phyloP scores from a whole-genome alignment of 306 rosid species.

The Trichosanthes truncata region DNA sequence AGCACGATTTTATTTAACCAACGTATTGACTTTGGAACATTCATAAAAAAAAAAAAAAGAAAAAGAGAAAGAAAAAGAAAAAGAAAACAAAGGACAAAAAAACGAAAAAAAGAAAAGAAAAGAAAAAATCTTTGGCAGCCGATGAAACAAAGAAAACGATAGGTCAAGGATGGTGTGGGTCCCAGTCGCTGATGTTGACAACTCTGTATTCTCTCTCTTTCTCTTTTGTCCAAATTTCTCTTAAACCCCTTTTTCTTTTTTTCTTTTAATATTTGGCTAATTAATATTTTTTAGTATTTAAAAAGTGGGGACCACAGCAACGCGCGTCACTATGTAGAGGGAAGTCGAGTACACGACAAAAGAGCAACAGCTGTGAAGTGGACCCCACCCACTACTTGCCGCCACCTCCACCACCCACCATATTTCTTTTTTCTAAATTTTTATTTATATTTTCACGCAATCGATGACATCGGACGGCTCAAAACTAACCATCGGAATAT shows the following conservation, averaged over 20 bases:
- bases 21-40: background rate
- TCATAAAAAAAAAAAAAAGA: background rate
- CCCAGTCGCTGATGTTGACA: slow-evolving; percentile 1
- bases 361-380: slow-evolving; percentile 5
- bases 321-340: background rate
- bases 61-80: too few relatives aligned
- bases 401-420: slow-evolving; percentile 6
- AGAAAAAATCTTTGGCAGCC: background rate
- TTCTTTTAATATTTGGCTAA: background rate
- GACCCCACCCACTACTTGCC: slow-evolving; percentile 9
- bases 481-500: background rate
- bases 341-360: background rate
- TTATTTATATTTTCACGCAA: background rate
- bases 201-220: background rate
- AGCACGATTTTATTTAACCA: background rate
- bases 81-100: background rate
- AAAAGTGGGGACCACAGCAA: background rate
- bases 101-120: too few relatives aligned
- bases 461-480: background rate
- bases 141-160: slow-evolving; percentile 1
- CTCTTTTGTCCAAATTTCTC: background rate
- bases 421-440: background rate
- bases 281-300: background rate
- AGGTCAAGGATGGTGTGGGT: background rate
- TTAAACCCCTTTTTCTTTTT: too few relatives aligned